Percentiles rank a stretch among this genome's conserved stretches.
phyloP scores from a whole-genome alignment of 768 basidiomycete species.

The Lactifluus pinguis region DNA sequence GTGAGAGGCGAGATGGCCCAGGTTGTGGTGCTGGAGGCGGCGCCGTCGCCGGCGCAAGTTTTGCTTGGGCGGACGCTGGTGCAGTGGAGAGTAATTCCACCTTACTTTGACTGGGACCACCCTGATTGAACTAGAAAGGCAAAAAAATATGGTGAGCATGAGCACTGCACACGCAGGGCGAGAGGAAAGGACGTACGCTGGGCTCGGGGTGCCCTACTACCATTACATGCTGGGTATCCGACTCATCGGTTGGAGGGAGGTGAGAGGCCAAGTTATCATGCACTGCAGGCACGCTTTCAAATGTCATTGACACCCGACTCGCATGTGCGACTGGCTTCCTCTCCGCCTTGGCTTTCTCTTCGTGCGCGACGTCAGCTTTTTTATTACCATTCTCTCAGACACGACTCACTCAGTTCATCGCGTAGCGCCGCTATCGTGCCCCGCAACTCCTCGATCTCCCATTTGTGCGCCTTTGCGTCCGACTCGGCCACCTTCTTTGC shows the following conservation, averaged over 20 bases:
- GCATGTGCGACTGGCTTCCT: slow-evolving; percentile 37
- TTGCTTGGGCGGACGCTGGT: not conserved
- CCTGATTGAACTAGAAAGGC: not conserved
- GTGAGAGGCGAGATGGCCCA: slow-evolving; percentile 5
- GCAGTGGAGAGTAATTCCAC: not conserved
- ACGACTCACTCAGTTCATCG: slow-evolving; percentile 47
- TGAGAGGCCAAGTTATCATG: not conserved
- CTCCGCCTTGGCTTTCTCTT: slow-evolving; percentile 31
- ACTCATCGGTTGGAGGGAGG: slow-evolving; percentile 28
- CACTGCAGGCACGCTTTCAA: not conserved
- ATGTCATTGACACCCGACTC: not conserved
- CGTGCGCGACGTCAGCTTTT: not conserved
- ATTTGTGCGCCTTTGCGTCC: slow-evolving; percentile 25
- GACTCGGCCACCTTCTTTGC: slow-evolving; percentile 15
- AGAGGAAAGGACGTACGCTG: not conserved
- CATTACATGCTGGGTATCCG: slow-evolving; percentile 26
- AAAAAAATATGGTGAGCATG: not conserved
- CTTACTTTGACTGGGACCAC: not conserved
- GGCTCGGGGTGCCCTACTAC: not conserved
- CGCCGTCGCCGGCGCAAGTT: too few relatives aligned
- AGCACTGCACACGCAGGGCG: not conserved
- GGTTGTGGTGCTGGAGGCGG: not conserved
- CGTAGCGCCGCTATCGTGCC: slow-evolving; percentile 42
- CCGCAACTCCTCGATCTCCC: slow-evolving; percentile 44
- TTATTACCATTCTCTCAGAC: not conserved